A percentile compares a stretch with the other conserved stretches of the same genome.
Evolutionary conservation across 75 land plant genomes (phyloP).

Genomic region (Pinus albicaulis): DNA sequence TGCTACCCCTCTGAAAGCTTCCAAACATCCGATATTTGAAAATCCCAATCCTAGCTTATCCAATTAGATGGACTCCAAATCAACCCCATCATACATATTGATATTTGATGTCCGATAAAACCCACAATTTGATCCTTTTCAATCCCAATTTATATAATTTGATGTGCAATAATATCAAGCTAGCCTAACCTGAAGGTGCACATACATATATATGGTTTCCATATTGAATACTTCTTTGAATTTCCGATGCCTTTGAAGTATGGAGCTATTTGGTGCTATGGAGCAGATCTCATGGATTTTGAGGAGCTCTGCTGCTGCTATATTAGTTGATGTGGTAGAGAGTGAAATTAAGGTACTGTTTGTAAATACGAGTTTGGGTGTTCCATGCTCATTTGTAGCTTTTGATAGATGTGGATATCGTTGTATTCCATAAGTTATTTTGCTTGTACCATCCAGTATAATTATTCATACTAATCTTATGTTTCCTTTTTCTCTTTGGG

Average conservation of each 20-base stretch:
- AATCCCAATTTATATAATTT: background rate
- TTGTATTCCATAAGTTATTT: background rate
- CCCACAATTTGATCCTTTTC: background rate
- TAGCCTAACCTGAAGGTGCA: background rate
- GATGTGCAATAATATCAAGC: background rate
- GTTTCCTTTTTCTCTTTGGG: background rate
- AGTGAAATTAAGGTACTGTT: background rate
- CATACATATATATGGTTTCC: background rate
- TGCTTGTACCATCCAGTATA: background rate
- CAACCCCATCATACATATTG: background rate
- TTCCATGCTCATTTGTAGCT: background rate
- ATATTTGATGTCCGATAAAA: background rate
- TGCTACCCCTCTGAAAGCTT: background rate
- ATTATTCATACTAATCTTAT: background rate
- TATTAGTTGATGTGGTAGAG: background rate
- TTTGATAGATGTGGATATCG: background rate
- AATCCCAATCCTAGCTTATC: background rate
- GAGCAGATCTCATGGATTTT: background rate
- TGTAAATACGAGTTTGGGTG: background rate
- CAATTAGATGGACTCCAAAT: background rate
- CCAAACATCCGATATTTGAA: conserved; percentile 11
- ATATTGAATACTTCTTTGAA: background rate
- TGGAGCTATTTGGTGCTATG: too few relatives aligned
- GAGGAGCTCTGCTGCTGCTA: background rate
- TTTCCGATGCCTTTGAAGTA: background rate